Evolutionary conservation across 2,329 filamentous ascomycete genomes (phyloP), one percentile per base, ranked within the genome.

Genomic region (Pseudogymnoascus sp.): DNA sequence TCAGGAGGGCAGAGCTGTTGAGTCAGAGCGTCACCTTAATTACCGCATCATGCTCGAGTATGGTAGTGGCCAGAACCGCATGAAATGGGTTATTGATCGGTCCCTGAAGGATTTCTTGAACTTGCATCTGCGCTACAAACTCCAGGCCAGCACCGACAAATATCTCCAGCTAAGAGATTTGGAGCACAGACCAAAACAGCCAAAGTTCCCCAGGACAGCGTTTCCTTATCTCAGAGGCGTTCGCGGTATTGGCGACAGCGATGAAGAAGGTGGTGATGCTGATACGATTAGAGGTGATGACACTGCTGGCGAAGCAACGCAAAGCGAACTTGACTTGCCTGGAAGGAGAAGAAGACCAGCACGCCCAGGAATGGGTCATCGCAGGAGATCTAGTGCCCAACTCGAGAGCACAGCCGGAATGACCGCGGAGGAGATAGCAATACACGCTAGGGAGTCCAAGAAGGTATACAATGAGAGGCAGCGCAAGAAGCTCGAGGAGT

Each of bases 11-110:
- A 66, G 8, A 64, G 69, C 67, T 60, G 67, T 39, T 77, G 81
- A 64, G 79, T 87, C 68, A 76, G 71, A 70, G 64, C 77, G 92
- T 30, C 94, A 97, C 73, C 86, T 90, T 69, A 81, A 94, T 7
- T 96, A 97, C 73, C 88, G 87, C 47, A 92, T 99, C 61, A 91
- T 96, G 67, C 79, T 99, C 14, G 94, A 99, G 72, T 99, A 99
- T 72, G 94, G 94, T 12, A 97, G 90, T 71, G 95, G 94, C 0
- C 84, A 94, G 61, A 97, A 93, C 60, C 84, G 94, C 62, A 97
- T 99, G 95, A 90, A 90, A 70, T 99, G 94, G 94, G 87, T 90
- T 16, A 90, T 99, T 62, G 86, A 91, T 68, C 84, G 94, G 60
- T 92, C 90, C 8, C 82, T 97, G 38, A 82, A 85, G 67, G 94